Evolutionary conservation across 192 early-diverging fungal species (phyloP).

Genomic region (Coemansia sp.): DNA sequence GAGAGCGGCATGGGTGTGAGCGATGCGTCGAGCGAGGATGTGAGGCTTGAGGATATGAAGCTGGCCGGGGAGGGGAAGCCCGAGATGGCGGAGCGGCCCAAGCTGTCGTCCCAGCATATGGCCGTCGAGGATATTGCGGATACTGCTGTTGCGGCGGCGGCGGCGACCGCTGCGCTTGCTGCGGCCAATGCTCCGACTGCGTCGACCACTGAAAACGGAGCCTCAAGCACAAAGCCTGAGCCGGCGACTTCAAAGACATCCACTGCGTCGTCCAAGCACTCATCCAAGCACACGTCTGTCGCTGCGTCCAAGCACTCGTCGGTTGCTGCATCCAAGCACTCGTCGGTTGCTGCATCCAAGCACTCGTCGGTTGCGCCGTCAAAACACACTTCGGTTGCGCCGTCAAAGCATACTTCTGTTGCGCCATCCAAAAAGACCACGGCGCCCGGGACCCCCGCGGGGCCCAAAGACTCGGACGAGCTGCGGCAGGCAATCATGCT

Average conservation of each 20-base stretch:
- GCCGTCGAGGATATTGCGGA: constrained; percentile 35
- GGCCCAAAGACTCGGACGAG: constrained; percentile 23
- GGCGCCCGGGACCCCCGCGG: neutral
- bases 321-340: too few relatives aligned
- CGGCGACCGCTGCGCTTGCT: constrained; percentile 12
- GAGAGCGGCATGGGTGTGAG: too few relatives aligned
- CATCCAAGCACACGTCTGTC: too few relatives aligned
- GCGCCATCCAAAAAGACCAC: neutral
- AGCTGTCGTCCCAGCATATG: constrained; percentile 1
- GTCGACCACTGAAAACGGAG: constrained; percentile 1
- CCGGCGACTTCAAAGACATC: constrained; percentile 17
- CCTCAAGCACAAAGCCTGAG: constrained; percentile 36
- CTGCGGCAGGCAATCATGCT: constrained; percentile 35
- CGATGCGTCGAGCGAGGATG: constrained; percentile 12
- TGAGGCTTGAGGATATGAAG: constrained; percentile 22
- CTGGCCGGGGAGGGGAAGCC: constrained; percentile 16
- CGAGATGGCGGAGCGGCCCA: constrained; percentile 24
- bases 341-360: too few relatives aligned
- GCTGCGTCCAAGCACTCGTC: too few relatives aligned
- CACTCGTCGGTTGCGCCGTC: too few relatives aligned
- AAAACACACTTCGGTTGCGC: neutral
- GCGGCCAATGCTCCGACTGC: constrained; percentile 12
- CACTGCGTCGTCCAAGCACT: constrained; percentile 3
- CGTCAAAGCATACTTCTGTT: neutral
- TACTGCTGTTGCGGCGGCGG: constrained; percentile 26